A percentile compares a stretch with the other conserved stretches of the same genome.
Conservation (phyloP, 1,284 basidiomycete genomes). For the Ceratobasidium sp. region DNA sequence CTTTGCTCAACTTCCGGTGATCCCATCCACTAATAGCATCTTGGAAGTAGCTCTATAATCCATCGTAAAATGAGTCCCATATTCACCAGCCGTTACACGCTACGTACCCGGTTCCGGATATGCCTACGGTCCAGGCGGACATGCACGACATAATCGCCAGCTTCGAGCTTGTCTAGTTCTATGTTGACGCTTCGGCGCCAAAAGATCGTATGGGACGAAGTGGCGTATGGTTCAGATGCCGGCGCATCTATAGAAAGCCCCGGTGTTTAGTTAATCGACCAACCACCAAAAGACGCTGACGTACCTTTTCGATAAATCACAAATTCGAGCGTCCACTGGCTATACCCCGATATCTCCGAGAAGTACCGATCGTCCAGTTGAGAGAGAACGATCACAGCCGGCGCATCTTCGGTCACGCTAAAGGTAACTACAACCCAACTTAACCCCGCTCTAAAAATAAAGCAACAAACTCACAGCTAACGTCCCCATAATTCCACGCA, state of each 20-base stretch:
- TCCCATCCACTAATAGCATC: conserved; percentile 39
- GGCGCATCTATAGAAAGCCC: conserved; percentile 1
- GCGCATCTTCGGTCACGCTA: conserved; percentile 58
- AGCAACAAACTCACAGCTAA: conserved; percentile 60
- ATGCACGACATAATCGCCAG: conserved; percentile 67
- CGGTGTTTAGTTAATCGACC: neutral
- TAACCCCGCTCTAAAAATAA: neutral
- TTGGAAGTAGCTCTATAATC: conserved; percentile 26
- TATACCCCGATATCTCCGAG: conserved; percentile 57
- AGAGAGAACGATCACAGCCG: conserved; percentile 64
- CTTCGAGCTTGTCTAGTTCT: conserved; percentile 59
- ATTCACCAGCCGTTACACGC: neutral
- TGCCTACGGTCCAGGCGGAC: conserved; percentile 61
- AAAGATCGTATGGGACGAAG: conserved; percentile 57
- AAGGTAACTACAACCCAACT: conserved; percentile 60
- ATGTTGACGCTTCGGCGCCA: conserved; percentile 61
- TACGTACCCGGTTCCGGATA: conserved; percentile 28
- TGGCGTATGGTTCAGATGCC: conserved; percentile 55
- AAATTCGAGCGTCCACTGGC: conserved; percentile 63
- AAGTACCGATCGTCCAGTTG: conserved; percentile 66
- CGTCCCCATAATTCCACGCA: conserved; percentile 65
- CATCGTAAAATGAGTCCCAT: neutral
- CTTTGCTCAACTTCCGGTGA: conserved; percentile 49
- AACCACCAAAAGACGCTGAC: neutral
- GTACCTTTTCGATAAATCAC: conserved; percentile 63